These are phyloP conservation scores for Bryum argenteum DNA, from an alignment of 225 moss, liverwort and hornwort genomes.

Conservation along the genomic window DNA sequence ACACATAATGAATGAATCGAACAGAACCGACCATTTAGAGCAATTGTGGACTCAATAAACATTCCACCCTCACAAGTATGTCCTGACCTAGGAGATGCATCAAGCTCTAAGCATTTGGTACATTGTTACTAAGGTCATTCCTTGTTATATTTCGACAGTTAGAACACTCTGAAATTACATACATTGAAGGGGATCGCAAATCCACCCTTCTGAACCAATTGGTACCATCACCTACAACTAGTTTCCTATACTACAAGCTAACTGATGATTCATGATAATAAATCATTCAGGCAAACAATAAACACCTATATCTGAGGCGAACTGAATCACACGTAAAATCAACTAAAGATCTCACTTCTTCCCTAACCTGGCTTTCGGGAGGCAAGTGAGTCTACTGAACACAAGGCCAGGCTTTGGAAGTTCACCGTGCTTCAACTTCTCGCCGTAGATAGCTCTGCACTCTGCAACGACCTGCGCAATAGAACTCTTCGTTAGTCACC, in stretches of 20 bases:
- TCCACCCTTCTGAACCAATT: constrained; percentile 27
- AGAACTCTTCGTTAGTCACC: not conserved
- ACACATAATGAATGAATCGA: too few species aligned
- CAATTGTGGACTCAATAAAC: too few species aligned
- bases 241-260: constrained; percentile 41
- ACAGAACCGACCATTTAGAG: too few species aligned
- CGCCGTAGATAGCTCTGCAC: constrained; percentile 80
- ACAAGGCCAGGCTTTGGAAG: constrained; percentile 94
- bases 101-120: too few species aligned
- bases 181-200: constrained; percentile 34
- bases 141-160: too few species aligned
- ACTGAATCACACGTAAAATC: constrained; percentile 28
- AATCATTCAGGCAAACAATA: constrained; percentile 36
- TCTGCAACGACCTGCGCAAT: constrained; percentile 79
- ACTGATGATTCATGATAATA: constrained; percentile 51
- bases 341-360: constrained; percentile 38
- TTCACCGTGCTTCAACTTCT: constrained; percentile 76
- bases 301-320: constrained; percentile 14
- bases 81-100: too few species aligned
- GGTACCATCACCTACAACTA: constrained; percentile 9
- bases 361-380: constrained; percentile 66
- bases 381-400: constrained; percentile 93
- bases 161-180: constrained; percentile 30
- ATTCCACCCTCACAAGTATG: too few species aligned
- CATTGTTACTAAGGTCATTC: too few species aligned